Evolutionary conservation across 2,329 filamentous ascomycete genomes (phyloP).

Genomic region (Ramichloridium luteum): DNA sequence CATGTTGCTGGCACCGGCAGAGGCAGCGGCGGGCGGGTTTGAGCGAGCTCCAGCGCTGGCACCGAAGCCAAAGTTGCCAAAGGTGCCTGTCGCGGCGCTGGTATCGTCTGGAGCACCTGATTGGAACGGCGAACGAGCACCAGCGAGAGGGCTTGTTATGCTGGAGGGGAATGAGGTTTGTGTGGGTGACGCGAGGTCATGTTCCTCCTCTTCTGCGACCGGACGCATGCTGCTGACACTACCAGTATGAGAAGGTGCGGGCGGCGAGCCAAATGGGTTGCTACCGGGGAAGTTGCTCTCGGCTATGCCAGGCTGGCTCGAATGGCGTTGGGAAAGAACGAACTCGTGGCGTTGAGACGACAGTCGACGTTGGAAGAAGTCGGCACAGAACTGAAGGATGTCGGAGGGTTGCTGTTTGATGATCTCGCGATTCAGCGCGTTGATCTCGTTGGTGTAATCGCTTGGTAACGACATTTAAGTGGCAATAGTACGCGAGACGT

Average conservation of each 20-base stretch:
- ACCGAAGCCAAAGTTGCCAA: conserved; percentile 26
- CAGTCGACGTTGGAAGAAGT: conserved; percentile 54
- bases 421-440: conserved; percentile 50
- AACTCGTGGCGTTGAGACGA: conserved; percentile 51
- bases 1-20: conserved; percentile 34
- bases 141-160: conserved; percentile 39
- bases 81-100: conserved; percentile 21
- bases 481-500: neutral
- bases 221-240: conserved; percentile 41
- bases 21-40: conserved; percentile 31
- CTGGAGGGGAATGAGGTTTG: conserved; percentile 33
- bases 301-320: conserved; percentile 47
- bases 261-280: conserved; percentile 56
- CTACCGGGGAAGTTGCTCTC: conserved; percentile 63
- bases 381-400: conserved; percentile 58
- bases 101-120: conserved; percentile 22
- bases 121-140: conserved; percentile 28
- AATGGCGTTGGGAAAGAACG: conserved; percentile 38
- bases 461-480: conserved; percentile 31
- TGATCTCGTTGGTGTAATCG: conserved; percentile 50
- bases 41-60: conserved; percentile 10
- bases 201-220: conserved; percentile 72
- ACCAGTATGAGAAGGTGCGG: conserved; percentile 28
- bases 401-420: conserved; percentile 47
- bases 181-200: conserved; percentile 63